phyloP scores from a whole-genome alignment of 805 yeast species.

The Saturnispora besseyi region DNA sequence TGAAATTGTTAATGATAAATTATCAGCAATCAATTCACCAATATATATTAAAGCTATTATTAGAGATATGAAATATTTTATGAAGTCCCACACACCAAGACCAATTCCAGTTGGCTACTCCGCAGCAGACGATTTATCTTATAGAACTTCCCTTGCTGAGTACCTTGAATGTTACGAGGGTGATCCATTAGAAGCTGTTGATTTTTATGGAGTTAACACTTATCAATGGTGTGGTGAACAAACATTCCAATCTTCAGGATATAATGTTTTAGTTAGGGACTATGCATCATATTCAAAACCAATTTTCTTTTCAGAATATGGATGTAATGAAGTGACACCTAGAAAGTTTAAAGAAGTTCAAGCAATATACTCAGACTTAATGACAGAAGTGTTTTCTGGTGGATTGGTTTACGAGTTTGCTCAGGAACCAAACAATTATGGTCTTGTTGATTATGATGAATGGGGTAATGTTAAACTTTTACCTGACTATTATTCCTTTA shows the following conservation, averaged over 20 bases:
- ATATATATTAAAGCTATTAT: conserved; percentile 73
- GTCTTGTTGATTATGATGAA: conserved; percentile 56
- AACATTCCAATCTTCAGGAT: conserved; percentile 62
- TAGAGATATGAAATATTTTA: conserved; percentile 74
- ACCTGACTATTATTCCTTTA: conserved; percentile 36
- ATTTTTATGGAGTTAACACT: conserved; percentile 89
- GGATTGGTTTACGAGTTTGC: conserved; percentile 90
- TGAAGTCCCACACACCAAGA: conserved; percentile 49
- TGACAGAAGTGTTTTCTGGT: conserved; percentile 87
- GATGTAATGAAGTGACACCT: conserved; percentile 61
- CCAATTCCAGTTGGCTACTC: conserved; percentile 77
- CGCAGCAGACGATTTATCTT: conserved; percentile 76
- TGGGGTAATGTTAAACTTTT: conserved; percentile 36
- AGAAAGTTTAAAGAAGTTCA: conserved; percentile 78
- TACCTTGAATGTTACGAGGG: conserved; percentile 78
- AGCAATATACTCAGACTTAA: conserved; percentile 62
- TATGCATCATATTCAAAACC: conserved; percentile 73
- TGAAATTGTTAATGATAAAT: conserved; percentile 60
- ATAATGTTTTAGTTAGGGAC: conserved; percentile 54
- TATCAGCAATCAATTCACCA: conserved; percentile 49
- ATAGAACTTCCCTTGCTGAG: conserved; percentile 66
- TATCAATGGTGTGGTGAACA: conserved; percentile 93
- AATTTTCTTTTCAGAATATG: conserved; percentile 76
- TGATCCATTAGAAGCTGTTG: conserved; percentile 68
- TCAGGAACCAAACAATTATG: conserved; percentile 72